Conservation (phyloP, 441 rosid genomes). For the Isatis lusitanica region DNA sequence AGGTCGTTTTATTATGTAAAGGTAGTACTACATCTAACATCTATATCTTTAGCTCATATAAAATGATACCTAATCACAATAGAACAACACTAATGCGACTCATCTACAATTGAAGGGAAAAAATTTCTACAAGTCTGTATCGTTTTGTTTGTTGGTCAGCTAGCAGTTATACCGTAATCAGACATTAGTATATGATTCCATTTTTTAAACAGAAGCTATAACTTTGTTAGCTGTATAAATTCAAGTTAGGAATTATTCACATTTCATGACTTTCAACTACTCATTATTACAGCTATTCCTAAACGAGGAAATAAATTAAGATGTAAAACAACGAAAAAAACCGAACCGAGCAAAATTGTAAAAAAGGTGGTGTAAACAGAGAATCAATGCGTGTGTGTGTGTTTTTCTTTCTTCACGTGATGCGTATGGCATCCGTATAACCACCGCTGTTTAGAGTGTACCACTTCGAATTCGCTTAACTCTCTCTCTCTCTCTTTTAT, state of each 20-base stretch:
- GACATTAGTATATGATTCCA: no score
- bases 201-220: no score
- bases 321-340: neutral
- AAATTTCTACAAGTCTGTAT: no score
- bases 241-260: no score
- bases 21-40: neutral
- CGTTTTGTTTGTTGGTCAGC: no score
- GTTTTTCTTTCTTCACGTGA: constrained; percentile 17
- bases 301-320: no score
- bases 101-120: no score
- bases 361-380: constrained; percentile 13
- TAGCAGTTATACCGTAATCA: no score
- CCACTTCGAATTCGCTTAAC: constrained; percentile 28
- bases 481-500: neutral
- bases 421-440: constrained; percentile 34
- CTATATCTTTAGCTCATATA: neutral
- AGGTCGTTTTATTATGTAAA: neutral
- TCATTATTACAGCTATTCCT: no score
- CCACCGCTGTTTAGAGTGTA: constrained; percentile 27
- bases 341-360: constrained; percentile 15
- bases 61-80: neutral
- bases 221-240: no score
- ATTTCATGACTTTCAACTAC: no score
- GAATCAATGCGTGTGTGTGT: neutral
- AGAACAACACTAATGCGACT: no score